These are phyloP conservation scores for Solanum lycopersicoides DNA, from an alignment of 257 asterid species.

Conservation along the genomic window DNA sequence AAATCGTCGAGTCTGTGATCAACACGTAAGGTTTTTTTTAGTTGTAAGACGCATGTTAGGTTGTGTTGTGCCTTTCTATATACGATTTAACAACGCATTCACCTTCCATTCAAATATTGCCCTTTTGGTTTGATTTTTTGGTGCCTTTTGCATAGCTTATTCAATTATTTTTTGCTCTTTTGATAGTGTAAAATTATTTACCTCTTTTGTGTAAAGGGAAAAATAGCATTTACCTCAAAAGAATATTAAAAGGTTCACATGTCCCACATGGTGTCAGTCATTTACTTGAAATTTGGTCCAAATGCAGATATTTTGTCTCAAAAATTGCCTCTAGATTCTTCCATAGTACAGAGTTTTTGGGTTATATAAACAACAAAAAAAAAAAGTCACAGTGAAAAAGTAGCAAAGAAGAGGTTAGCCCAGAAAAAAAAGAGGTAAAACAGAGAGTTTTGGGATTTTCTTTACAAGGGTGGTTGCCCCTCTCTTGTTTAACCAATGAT, in stretches of 20 bases:
- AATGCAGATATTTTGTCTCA: neutral
- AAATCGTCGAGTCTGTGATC: neutral
- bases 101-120: neutral
- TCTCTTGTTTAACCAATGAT: slow-evolving; percentile 22
- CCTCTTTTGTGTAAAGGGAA: neutral
- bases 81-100: too few relatives aligned
- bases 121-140: too few relatives aligned
- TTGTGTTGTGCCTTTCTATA: too few relatives aligned
- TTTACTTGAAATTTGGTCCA: neutral
- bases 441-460: neutral
- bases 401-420: neutral
- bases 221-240: neutral
- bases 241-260: neutral
- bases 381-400: neutral
- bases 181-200: neutral
- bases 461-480: slow-evolving; percentile 44
- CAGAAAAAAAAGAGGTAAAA: neutral
- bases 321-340: neutral
- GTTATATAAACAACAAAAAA: neutral
- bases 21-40: neutral
- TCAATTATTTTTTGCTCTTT: neutral
- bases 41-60: too few relatives aligned
- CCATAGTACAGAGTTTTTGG: neutral
- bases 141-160: too few relatives aligned
- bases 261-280: neutral